These are phyloP conservation scores for Penicillium sp. DNA, from an alignment of 2,329 filamentous ascomycete genomes.

Conservation along the genomic window DNA sequence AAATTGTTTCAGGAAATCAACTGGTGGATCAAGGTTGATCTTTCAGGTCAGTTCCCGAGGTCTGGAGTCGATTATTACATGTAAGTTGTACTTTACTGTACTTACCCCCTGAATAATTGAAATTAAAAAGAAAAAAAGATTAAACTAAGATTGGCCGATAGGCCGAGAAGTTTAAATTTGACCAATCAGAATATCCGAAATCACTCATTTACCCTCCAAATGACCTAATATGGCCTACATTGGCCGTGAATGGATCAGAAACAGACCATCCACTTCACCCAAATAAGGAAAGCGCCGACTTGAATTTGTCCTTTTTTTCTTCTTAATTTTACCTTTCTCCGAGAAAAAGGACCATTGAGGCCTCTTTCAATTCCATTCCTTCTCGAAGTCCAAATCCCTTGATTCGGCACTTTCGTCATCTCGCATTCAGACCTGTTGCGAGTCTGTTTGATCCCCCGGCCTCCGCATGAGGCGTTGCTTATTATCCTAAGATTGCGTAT, in stretches of 20 bases:
- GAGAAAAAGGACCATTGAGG: background rate
- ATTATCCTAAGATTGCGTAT: conserved; percentile 7
- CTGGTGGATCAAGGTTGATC: background rate
- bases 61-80: no score
- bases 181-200: background rate
- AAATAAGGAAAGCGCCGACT: background rate
- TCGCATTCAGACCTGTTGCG: background rate
- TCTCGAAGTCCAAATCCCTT: conserved; percentile 2
- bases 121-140: no score
- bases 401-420: conserved; percentile 9
- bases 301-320: background rate
- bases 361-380: background rate
- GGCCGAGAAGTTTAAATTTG: background rate
- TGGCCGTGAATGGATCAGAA: background rate
- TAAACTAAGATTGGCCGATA: background rate
- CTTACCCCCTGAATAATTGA: background rate
- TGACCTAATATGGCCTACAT: background rate
- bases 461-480: conserved; percentile 7
- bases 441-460: background rate
- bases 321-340: background rate
- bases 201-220: background rate
- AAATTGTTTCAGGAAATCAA: background rate
- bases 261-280: background rate
- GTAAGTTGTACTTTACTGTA: no score
- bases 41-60: no score